Conservation (phyloP, 257 asterid genomes). For the Mitragyna speciosa region DNA sequence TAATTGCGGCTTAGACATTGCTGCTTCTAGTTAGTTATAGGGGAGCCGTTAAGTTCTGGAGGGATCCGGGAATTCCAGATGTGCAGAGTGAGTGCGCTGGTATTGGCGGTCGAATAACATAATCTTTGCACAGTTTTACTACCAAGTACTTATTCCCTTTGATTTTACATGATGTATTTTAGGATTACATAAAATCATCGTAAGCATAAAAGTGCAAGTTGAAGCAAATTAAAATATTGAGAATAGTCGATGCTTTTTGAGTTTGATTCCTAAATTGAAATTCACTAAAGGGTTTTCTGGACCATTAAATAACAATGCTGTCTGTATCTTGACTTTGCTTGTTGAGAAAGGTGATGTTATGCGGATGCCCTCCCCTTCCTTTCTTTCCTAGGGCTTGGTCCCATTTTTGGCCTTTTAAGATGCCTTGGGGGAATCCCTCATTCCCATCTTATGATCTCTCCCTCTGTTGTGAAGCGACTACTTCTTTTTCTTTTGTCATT, state of each 20-base stretch:
- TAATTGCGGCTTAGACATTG: neutral
- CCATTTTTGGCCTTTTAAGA: constrained; percentile 8
- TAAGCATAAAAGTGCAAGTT: neutral
- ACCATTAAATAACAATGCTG: neutral
- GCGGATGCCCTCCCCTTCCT: constrained; percentile 13
- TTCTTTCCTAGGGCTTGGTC: neutral
- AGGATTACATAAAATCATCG: neutral
- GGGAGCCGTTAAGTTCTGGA: no score
- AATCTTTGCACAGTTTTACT: neutral
- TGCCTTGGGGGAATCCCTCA: constrained; percentile 12
- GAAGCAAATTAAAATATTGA: neutral
- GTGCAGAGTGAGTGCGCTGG: neutral
- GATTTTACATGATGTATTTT: neutral
- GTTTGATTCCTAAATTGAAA: constrained; percentile 25
- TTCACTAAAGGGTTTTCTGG: constrained; percentile 20
- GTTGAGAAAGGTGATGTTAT: constrained; percentile 22
- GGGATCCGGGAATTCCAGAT: no score
- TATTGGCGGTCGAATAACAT: neutral
- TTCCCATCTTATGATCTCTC: neutral
- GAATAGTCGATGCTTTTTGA: neutral
- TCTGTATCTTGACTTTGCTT: constrained; percentile 37
- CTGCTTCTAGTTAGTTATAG: neutral
- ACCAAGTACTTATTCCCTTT: neutral
- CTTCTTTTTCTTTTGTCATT: neutral
- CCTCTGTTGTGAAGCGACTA: neutral